Base-by-base conservation (phyloP, 176 grass and related monocot species). In the Phyllostachys edulis region DNA sequence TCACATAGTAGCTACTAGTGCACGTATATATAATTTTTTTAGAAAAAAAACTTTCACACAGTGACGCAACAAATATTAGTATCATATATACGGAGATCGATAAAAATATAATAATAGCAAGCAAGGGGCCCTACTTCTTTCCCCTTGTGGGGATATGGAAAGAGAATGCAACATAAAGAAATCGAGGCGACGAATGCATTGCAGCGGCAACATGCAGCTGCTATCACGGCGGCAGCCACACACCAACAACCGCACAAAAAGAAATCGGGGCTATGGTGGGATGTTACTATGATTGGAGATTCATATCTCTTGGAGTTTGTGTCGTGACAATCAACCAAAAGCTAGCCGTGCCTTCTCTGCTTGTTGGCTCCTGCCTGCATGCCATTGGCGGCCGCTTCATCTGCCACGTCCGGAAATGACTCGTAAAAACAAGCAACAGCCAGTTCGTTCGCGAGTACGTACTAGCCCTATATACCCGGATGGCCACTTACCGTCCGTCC, bases 221-320 rank as follows among this genome's bases (percentile, higher is more conserved):
- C 81, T 70, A 82, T 54, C 78, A 86, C 57, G 67, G 26, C 57
- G 62, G 47, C 67, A 4, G 71, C 78, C 18, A 0, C 56, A 10
- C 3, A 56, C 84, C 86, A 90, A 86, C 88, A 85, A 82, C 84
- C 86, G 77, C 81, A 18, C 74, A 90, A 92, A 90, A 68, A 86
- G 88, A 90, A 95, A 83, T 63, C 45, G 76, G 21, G 32, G 57
- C 42, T 73, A 29, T 29, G 70, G 62, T 29, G 70, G 62, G 79
- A 72, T 83, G 79, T 71, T 88, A 77, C 88, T 88, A 95, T 95
- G 90, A 95, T 90, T 92, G 89, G 81, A 76, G 82, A 93, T 80
- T 76, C 84, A 76, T 77, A 87, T 87, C 81, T 89, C 91, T 96
- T 85, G 86, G 89, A 82, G 77, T 80, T 77, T 73, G 86, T 75